phyloP scores from a whole-genome alignment of 176 grass and related monocot species.

The Aegilops tauschii region DNA sequence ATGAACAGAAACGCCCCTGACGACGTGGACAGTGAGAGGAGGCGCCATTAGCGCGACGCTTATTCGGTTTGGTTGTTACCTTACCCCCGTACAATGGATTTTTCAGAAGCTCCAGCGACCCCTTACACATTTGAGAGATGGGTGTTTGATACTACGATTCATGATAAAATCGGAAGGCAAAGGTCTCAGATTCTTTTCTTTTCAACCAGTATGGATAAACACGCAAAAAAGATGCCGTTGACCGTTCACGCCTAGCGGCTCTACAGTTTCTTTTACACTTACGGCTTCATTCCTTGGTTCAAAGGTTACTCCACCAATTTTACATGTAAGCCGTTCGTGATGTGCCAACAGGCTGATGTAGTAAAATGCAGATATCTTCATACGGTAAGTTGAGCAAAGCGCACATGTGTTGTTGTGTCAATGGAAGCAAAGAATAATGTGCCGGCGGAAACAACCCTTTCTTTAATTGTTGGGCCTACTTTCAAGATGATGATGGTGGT shows the following conservation, averaged over 20 bases:
- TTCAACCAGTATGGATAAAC: too few relatives aligned
- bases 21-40: too few relatives aligned
- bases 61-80: too few relatives aligned
- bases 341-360: neutral
- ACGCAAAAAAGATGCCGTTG: too few relatives aligned
- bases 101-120: constrained; percentile 38
- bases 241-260: too few relatives aligned
- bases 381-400: too few relatives aligned
- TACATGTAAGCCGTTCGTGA: neutral
- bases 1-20: neutral
- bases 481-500: neutral
- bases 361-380: neutral
- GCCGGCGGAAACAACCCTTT: too few relatives aligned
- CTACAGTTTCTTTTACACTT: constrained; percentile 1
- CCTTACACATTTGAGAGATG: neutral
- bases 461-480: neutral
- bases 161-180: too few relatives aligned
- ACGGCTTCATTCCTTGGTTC: neutral
- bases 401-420: neutral
- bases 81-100: constrained; percentile 70
- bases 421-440: neutral
- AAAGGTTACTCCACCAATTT: neutral
- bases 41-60: too few relatives aligned
- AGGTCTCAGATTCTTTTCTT: too few relatives aligned
- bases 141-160: too few relatives aligned